phyloP scores from a whole-genome alignment of 257 asterid genomes.

The Solanum appendiculatum region DNA sequence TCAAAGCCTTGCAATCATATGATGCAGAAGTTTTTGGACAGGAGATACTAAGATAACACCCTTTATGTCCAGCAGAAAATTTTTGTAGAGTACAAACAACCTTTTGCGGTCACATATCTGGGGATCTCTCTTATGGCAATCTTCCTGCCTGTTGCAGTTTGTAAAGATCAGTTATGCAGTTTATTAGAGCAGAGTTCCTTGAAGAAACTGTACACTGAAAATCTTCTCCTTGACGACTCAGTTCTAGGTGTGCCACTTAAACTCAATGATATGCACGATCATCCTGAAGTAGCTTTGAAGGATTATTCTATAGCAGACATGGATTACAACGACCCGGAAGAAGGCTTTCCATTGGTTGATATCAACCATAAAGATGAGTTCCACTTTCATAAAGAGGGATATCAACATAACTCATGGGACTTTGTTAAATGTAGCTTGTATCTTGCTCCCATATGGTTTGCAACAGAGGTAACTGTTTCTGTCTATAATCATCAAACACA shows the following conservation, averaged over 20 bases:
- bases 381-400: slow-evolving; percentile 12
- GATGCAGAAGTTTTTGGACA: background rate
- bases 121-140: slow-evolving; percentile 76
- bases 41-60: background rate
- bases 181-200: slow-evolving; percentile 17
- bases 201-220: slow-evolving; percentile 8
- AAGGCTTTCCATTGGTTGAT: slow-evolving; percentile 26
- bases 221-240: slow-evolving; percentile 17
- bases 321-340: slow-evolving; percentile 34
- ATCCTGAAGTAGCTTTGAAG: slow-evolving; percentile 24
- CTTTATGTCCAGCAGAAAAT: slow-evolving; percentile 5
- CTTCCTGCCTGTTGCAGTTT: slow-evolving; percentile 55
- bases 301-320: slow-evolving; percentile 28
- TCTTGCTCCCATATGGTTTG: slow-evolving; percentile 73
- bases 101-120: slow-evolving; percentile 64
- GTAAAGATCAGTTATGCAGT: slow-evolving; percentile 45
- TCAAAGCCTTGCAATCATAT: background rate
- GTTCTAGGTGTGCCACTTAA: slow-evolving; percentile 24
- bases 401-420: slow-evolving; percentile 30
- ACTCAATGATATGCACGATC: slow-evolving; percentile 16
- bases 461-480: slow-evolving; percentile 50
- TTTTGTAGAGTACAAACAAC: slow-evolving; percentile 62
- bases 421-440: slow-evolving; percentile 37
- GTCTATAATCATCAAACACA: background rate
- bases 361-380: slow-evolving; percentile 29